Evolutionary conservation across 1,139 yeast genomes (phyloP), one percentile per base, ranked within the genome.

Genomic region (Scheffersomyces stambukii): DNA sequence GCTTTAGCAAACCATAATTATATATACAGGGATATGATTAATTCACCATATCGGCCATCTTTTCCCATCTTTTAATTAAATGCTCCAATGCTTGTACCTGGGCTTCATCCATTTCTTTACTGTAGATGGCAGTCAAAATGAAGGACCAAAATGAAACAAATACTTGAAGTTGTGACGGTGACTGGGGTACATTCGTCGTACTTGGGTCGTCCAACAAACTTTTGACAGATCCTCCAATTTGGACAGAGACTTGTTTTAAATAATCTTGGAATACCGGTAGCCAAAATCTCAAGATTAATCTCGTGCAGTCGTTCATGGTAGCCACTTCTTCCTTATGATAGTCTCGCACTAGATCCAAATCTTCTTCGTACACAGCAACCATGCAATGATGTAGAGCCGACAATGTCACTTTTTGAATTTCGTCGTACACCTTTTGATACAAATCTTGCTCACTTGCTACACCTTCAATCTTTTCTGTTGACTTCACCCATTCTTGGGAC

Each of bases 321-420:
- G 27, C 28, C 2, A 75, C 45, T 0, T 45, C 19, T 3, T 54
- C 40, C 11, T 57, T 54, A 15, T 67, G 54, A 43, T 77, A 81
- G 1, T 64, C 76, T 16, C 70, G 48, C 16, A 78, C 29, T 8
- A 65, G 47, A 4, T 64, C 71, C 15, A 76, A 38, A 27, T 77
- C 83, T 1, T 75, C 81, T 1, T 75, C 86, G 44, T 72, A 83
- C 20, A 64, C 75, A 3, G 57, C 48, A n/a, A 45, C 52, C 75
- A 83, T 68, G 18, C 75, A 70, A 31, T 54, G 55, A 34, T 75
- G 77, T 2, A 79, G 57, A 1, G 75, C 72, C 2, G 73, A 68
- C 8, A 62, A 41, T 1, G 67, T 55, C 1, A 76, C 36, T 3
- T 48, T 46, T 29, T 60, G 63, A 0, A 75, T 55, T 43, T 80